Evolutionary conservation across 2,329 filamentous ascomycete genomes (phyloP).

Genomic region (Fusarium sp.): DNA sequence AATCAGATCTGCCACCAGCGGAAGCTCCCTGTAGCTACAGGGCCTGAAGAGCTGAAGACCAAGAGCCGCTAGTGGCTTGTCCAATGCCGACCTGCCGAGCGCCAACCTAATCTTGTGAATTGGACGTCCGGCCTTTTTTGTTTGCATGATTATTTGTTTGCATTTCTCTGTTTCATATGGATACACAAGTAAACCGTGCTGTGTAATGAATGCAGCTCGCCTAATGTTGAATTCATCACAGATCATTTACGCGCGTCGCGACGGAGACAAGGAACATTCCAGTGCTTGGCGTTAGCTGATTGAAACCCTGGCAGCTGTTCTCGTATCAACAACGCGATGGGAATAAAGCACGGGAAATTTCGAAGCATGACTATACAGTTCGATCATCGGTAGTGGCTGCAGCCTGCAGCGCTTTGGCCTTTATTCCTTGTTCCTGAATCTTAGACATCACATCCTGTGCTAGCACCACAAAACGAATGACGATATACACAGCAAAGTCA

Average conservation of each 20-base stretch:
- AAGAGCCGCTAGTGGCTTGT: slow-evolving; percentile 37
- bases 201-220: slow-evolving; percentile 29
- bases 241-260: background rate
- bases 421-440: background rate
- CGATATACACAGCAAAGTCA: too few species aligned
- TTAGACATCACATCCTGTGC: background rate
- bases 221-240: slow-evolving; percentile 13
- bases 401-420: background rate
- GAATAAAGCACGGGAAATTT: background rate
- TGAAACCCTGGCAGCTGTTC: background rate
- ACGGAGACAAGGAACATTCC: background rate
- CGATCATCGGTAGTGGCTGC: slow-evolving; percentile 10
- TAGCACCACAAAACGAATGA: too few species aligned
- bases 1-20: background rate
- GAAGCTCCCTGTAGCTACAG: background rate
- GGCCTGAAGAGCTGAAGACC: slow-evolving; percentile 34
- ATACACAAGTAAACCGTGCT: background rate
- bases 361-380: background rate
- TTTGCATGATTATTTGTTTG: background rate
- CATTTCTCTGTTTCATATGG: background rate
- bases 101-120: slow-evolving; percentile 15
- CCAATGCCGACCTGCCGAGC: slow-evolving; percentile 35
- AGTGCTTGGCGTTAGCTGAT: background rate
- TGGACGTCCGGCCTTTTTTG: background rate
- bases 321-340: background rate